A percentile compares a stretch with the other conserved stretches of the same genome.
phyloP scores from a whole-genome alignment of 345 rosid genomes.

The Camelina neglecta region DNA sequence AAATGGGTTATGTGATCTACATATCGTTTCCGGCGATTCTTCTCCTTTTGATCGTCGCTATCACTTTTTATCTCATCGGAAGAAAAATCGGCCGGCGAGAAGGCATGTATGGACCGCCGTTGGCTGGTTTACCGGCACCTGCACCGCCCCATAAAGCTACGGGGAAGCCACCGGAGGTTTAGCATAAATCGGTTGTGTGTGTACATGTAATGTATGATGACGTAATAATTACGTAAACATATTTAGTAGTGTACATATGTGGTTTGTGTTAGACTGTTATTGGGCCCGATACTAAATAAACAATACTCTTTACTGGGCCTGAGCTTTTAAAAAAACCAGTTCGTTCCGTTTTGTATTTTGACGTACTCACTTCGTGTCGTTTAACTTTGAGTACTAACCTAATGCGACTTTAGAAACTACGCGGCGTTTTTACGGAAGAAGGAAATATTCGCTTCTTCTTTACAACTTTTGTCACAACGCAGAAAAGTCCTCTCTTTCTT shows the following conservation, averaged over 20 bases:
- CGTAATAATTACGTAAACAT: conserved; percentile 15
- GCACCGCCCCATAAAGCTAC: conserved; percentile 36
- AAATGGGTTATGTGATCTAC: conserved; percentile 42
- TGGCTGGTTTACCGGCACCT: conserved; percentile 17
- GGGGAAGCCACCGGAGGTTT: conserved; percentile 38
- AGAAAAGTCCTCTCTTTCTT: conserved; percentile 24
- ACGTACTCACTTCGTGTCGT: conserved; percentile 25
- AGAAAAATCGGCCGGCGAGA: conserved; percentile 39
- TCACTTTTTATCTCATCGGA: conserved; percentile 41
- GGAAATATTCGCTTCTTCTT: conserved; percentile 30
- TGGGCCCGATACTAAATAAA: background rate
- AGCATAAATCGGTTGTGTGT: background rate
- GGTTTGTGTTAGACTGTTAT: conserved; percentile 14
- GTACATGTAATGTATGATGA: background rate
- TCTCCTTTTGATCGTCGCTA: conserved; percentile 42
- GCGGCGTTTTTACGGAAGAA: conserved; percentile 20
- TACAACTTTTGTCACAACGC: conserved; percentile 19
- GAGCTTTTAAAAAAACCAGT: background rate
- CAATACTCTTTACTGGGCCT: conserved; percentile 13
- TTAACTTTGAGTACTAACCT: background rate
- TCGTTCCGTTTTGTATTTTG: background rate
- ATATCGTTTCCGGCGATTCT: conserved; percentile 45
- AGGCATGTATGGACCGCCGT: conserved; percentile 31
- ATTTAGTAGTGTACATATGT: background rate
- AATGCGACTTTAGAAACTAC: conserved; percentile 4